Evolutionary conservation across 2,329 filamentous ascomycete genomes (phyloP), one percentile per base, ranked within the genome.

Genomic region (Sodiomyces alkalinus): DNA sequence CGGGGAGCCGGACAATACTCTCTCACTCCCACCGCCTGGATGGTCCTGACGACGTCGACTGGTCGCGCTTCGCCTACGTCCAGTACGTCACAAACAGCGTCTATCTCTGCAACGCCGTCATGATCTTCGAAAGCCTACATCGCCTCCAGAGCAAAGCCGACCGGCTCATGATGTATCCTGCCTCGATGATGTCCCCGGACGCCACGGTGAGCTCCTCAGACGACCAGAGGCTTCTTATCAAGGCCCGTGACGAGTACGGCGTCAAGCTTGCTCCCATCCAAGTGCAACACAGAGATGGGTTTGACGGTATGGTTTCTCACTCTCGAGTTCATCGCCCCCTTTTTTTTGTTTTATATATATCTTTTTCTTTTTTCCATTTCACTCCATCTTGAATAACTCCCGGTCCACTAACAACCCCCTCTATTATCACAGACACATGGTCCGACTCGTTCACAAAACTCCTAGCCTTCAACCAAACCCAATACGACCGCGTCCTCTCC

Each of bases 381-480:
- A 8, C 17, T 18, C 9, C 17, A 19, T 11, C 16, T 2, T 13
- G 7, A 18, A 9, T 10, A n/a, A 7, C 7, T 17, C 13, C 17
- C 17, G 13, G n/a, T 13, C 17, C 16, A 17, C 25, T 11, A 12
- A n/a, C 20, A 9, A 27, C 17, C 11, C 25, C 25, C 21, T 6
- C n/a, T n/a, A n/a, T n/a, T 5, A 16, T 14, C 13, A 10, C 17
- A 41, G 52, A 52, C 12, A 66, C 67, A 5, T 77, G 72, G 72
- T 65, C 69, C 35, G 64, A 67, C 22, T 70, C 65, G 14, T 73
- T 72, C 41, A 76, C 73, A 17, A 80, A 80, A 45, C 62, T 80
- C 22, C 59, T 75, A 26, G 70, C 72, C 17, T 80, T 78, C 47
- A 33, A 73, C 34, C 67, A 77, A 35, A 68, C 65, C 9, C 59